Conservation (phyloP, 768 basidiomycete species). For the Leccinum disarticulatum region DNA sequence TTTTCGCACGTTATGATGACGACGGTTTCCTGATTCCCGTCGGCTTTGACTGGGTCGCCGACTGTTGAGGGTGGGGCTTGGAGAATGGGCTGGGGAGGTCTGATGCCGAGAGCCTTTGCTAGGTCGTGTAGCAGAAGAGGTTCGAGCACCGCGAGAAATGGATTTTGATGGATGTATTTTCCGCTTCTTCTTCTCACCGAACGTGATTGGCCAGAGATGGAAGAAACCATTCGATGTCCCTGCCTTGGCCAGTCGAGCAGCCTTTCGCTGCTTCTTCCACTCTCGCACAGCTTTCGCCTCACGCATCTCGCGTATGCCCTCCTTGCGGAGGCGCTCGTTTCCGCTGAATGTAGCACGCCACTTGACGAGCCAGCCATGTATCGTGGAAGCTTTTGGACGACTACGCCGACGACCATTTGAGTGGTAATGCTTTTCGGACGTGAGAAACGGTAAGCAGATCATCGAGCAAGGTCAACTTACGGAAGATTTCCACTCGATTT, state of each 20-base stretch:
- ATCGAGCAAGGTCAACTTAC: conserved; percentile 20
- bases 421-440: conserved; percentile 29
- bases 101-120: conserved; percentile 12
- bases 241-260: conserved; percentile 19
- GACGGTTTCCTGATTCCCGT: conserved; percentile 5
- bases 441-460: background rate
- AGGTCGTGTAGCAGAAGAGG: conserved; percentile 11
- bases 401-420: conserved; percentile 43
- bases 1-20: conserved; percentile 21
- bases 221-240: conserved; percentile 13
- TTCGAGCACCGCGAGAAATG: conserved; percentile 7
- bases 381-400: conserved; percentile 51
- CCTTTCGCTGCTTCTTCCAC: conserved; percentile 28
- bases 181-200: conserved; percentile 17
- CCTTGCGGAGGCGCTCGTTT: conserved; percentile 57
- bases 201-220: conserved; percentile 31
- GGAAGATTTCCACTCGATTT: conserved; percentile 37
- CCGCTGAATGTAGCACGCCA: conserved; percentile 70
- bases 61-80: conserved; percentile 16
- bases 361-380: conserved; percentile 82
- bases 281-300: conserved; percentile 44
- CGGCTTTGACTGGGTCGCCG: conserved; percentile 22
- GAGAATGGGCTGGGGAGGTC: conserved; percentile 17
- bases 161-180: conserved; percentile 11
- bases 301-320: conserved; percentile 73